These are phyloP conservation scores for Xanthoconium separans DNA, from an alignment of 1,284 basidiomycete species.

Conservation along the genomic window DNA sequence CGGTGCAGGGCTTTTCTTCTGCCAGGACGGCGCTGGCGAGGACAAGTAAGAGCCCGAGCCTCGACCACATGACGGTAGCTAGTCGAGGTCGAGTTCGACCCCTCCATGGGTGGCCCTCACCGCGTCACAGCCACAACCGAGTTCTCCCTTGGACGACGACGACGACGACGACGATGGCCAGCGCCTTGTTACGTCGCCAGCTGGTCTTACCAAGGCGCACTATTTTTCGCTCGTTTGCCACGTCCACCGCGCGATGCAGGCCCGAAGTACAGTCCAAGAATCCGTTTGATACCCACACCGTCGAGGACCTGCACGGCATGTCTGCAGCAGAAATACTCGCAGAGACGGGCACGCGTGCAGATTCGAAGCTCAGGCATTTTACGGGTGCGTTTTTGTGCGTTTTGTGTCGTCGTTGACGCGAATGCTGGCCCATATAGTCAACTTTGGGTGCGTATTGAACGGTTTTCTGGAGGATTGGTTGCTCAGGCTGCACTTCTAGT, in stretches of 20 bases:
- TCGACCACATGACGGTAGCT: neutral
- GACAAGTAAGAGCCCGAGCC: conserved; percentile 1
- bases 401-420: conserved; percentile 5
- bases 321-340: conserved; percentile 75
- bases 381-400: conserved; percentile 60
- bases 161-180: conserved; percentile 32
- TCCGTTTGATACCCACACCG: conserved; percentile 64
- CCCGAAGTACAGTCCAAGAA: conserved; percentile 39
- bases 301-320: conserved; percentile 80
- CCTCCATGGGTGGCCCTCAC: neutral
- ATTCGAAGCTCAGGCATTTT: conserved; percentile 89
- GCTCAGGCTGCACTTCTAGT: conserved; percentile 37
- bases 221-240: conserved; percentile 26
- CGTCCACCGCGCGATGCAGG: conserved; percentile 26
- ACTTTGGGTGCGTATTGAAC: conserved; percentile 70
- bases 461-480: conserved; percentile 20
- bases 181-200: conserved; percentile 41
- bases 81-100: too few species aligned
- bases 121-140: too few species aligned
- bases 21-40: conserved; percentile 36
- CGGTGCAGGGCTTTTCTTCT: conserved; percentile 46
- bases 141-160: neutral
- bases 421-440: conserved; percentile 52
- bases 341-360: conserved; percentile 71
- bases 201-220: conserved; percentile 26